Base-by-base conservation (phyloP, 2,329 filamentous ascomycete species). In the Parastagonospora nodorum region DNA sequence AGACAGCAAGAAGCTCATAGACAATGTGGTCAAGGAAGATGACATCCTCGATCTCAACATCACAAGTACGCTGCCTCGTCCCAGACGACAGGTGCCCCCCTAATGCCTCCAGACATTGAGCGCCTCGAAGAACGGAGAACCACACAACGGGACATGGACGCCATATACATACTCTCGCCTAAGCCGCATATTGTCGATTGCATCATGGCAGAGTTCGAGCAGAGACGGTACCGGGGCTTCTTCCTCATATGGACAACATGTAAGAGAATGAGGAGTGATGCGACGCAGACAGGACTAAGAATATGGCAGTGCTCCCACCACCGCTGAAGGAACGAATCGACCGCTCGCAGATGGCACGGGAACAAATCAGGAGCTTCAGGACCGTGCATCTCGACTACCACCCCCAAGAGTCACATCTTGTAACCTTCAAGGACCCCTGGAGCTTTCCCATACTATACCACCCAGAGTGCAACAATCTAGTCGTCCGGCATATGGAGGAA, bases 41-140 rank as follows among this genome's bases (percentile, higher is more conserved):
- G 91, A 97, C 68, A 95, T 99, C 61, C 88, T 99, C 77, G 95
- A 96, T 73, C 86, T 92, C 76, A 96, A 96, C 73, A 90, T 99
- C 75, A 93, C 92, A 62, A 96, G 92, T 96, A 82, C 72, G 87
- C 65, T 44, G 27, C 37, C 38, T 11, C 38, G 27, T 38, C 8
- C 42, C 38, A 29, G 27, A 27, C 16, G 32, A 6, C 29, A 28
- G 31, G 28, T 29, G 36, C 29, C 15, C 12, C 48, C 53, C 69
- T 75, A 64, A 76, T 67, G 8, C n/a, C 56, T 54, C 48, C 74
- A 96, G 92, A 96, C 76, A 93, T 99, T 74, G 93, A 97, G 80
- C 85, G 85, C 69, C 95, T 99, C 76, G 92, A 97, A 79, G 86
- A 94, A 56, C 87, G 86, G 65, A 86, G 94, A 69, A 87, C 88